phyloP scores from a whole-genome alignment of 2,329 filamentous ascomycete species.

The Drechslera avenae region DNA sequence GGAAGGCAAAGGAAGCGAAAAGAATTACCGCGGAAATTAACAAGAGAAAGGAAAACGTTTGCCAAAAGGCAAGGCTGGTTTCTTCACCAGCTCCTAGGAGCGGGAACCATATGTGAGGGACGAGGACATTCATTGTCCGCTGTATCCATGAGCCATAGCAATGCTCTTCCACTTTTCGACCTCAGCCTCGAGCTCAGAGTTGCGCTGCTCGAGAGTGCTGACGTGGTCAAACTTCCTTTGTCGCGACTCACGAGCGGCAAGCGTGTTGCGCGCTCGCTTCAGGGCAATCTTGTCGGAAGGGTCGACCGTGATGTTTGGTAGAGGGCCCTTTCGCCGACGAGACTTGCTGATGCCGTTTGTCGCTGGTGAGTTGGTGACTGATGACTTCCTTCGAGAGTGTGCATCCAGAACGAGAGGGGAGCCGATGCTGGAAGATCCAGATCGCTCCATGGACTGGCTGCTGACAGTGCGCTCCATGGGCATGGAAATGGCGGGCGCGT shows the following conservation, averaged over 20 bases:
- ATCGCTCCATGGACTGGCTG: slow-evolving; percentile 45
- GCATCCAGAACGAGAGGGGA: slow-evolving; percentile 45
- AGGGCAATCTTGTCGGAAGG: slow-evolving; percentile 75
- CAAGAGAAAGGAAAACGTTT: slow-evolving; percentile 32
- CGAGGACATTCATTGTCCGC: slow-evolving; percentile 41
- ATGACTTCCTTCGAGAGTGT: slow-evolving; percentile 49
- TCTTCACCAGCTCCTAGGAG: slow-evolving; percentile 48
- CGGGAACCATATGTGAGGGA: slow-evolving; percentile 35
- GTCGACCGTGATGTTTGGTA: slow-evolving; percentile 80
- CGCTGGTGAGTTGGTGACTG: slow-evolving; percentile 54
- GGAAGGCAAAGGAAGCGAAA: slow-evolving; percentile 9
- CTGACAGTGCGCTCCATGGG: slow-evolving; percentile 51
- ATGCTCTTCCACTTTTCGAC: slow-evolving; percentile 51
- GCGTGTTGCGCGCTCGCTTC: slow-evolving; percentile 92
- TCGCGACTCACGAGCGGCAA: slow-evolving; percentile 91
- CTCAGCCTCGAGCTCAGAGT: slow-evolving; percentile 67
- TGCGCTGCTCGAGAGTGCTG: slow-evolving; percentile 74
- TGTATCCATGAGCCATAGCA: slow-evolving; percentile 47
- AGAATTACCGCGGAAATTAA: slow-evolving; percentile 10
- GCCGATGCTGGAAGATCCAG: slow-evolving; percentile 43
- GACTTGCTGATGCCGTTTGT: slow-evolving; percentile 72
- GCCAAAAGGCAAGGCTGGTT: slow-evolving; percentile 32
- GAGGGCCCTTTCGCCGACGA: slow-evolving; percentile 78
- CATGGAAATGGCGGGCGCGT: slow-evolving; percentile 33
- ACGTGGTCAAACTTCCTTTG: slow-evolving; percentile 81